Base-by-base conservation (phyloP, 176 grass and related monocot genomes). In the Tuctoria greenei region DNA sequence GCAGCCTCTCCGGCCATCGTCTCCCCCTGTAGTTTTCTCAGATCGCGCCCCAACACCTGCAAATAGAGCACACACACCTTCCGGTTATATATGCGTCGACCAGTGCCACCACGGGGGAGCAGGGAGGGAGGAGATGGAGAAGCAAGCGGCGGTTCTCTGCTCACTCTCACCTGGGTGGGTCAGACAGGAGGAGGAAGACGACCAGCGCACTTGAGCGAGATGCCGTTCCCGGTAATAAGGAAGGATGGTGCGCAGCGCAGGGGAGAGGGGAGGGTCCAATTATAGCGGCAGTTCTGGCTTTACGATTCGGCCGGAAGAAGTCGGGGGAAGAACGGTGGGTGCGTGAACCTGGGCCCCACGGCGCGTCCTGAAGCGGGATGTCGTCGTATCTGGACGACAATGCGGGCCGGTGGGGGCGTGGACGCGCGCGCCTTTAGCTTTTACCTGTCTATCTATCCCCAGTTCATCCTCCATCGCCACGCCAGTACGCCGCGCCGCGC, bases 351-450 rank as follows among this genome's bases (percentile, higher is more conserved):
- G 81, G 86, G 71, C 70, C 81, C 76, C 71, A 49, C 70, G 40
- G 57, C n/a, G 31, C 6, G 56, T 64, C 56, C 27, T 72, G 10
- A 26, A 7, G 74, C 8, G 57, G 4, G 38, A 18, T 18, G 50
- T 6, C 69, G 75, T 74, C 72, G 82, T 69, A 82, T 51, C 78
- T 81, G 87, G 82, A 85, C 82, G 67, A 78, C 54, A 85, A 85
- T 85, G 34, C 54, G 82, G 82, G 37, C 44, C 26, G 2, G 26
- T 75, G 26, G 59, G 50, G 73, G 52, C 9, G 20, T 59, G 17
- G 1, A 4, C 2, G 72, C 15, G 67, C 16, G 18, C 37, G 31
- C 31, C 31, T 31, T 31, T n/a, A n/a, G n/a, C n/a, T 31, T 31
- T 31, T 31, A 31, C 2, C 31, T 31, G n/a, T n/a, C n/a, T 31